These are phyloP conservation scores for Golubevia sp. DNA, from an alignment of 1,284 basidiomycete genomes.

Conservation along the genomic window DNA sequence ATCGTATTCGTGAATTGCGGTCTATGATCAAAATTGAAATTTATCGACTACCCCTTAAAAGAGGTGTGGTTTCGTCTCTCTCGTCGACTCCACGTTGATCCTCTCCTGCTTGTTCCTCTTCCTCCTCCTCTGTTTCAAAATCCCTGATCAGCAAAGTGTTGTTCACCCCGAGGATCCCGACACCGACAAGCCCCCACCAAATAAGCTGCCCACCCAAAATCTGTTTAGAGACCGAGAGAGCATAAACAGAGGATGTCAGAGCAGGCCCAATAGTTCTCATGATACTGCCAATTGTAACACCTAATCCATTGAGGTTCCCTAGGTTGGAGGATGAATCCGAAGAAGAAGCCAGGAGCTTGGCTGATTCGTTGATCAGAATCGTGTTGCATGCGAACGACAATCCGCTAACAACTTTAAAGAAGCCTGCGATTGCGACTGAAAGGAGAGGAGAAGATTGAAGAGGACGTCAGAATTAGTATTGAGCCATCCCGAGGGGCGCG, in stretches of 20 bases:
- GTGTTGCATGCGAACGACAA: background rate
- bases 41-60: too few species aligned
- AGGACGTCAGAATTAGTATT: background rate
- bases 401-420: too few species aligned
- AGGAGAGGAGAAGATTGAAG: background rate
- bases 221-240: background rate
- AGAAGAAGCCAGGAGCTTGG: background rate
- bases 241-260: background rate
- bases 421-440: background rate
- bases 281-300: background rate
- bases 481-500: background rate
- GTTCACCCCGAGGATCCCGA: too few species aligned
- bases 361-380: background rate
- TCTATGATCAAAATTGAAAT: too few species aligned
- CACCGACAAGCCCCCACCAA: background rate
- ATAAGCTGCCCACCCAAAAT: background rate
- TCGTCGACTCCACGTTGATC: too few species aligned
- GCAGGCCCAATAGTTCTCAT: background rate
- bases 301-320: background rate
- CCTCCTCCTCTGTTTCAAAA: too few species aligned
- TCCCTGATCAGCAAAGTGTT: too few species aligned
- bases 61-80: too few species aligned
- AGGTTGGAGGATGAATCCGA: background rate
- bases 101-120: too few species aligned
- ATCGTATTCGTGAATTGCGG: too few species aligned